Conservation (phyloP, 305 asterid genomes). For the Fraxinus sp. region DNA sequence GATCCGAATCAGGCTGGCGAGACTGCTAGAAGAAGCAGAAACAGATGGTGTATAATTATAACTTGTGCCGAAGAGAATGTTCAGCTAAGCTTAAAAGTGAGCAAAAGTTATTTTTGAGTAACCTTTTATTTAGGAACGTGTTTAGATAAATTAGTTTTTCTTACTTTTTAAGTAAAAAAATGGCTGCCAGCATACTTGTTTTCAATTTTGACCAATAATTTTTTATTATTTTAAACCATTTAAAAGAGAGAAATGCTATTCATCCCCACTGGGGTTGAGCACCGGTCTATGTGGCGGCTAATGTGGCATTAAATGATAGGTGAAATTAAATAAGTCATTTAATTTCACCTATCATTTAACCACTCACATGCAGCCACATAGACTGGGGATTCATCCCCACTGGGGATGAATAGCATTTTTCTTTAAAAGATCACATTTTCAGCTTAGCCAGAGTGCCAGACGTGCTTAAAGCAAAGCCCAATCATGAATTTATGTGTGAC, state of each 20-base stretch:
- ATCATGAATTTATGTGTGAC: neutral
- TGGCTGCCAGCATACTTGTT: neutral
- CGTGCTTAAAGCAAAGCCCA: neutral
- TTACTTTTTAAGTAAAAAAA: neutral
- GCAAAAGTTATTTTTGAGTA: neutral
- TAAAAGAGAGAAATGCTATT: no score
- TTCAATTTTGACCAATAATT: neutral
- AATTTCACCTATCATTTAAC: no score
- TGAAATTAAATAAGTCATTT: no score
- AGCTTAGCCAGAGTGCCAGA: neutral
- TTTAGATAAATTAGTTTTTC: neutral
- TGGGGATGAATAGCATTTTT: no score
- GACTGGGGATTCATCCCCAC: no score
- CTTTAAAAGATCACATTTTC: neutral
- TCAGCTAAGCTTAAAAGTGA: neutral
- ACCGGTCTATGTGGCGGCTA: no score
- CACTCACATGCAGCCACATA: no score
- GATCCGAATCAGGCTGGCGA: slow-evolving; percentile 46
- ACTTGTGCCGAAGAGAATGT: neutral
- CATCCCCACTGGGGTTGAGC: no score
- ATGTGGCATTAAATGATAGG: no score
- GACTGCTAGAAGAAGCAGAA: slow-evolving; percentile 35
- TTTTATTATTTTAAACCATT: neutral
- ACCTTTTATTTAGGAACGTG: neutral
- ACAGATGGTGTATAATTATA: neutral